Percentiles rank a stretch among this genome's conserved stretches.
Conservation (phyloP, 371 early-diverging fungal species). For the Coemansia sp. region DNA sequence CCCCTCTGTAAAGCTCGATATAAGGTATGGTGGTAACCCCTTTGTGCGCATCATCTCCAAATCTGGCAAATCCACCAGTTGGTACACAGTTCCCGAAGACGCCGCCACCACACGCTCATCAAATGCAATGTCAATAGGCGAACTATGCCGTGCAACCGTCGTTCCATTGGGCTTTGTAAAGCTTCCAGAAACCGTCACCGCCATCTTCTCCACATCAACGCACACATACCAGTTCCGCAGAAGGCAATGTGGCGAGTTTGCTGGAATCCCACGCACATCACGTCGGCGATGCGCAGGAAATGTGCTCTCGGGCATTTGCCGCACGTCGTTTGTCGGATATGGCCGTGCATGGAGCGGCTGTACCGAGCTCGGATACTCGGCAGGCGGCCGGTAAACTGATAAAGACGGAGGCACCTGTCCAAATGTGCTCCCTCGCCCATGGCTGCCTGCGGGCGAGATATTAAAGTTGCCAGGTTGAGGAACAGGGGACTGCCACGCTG, state of each 20-base stretch:
- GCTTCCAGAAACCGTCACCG: constrained; percentile 26
- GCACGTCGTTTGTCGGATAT: constrained; percentile 5
- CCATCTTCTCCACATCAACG: constrained; percentile 16
- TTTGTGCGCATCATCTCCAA: constrained; percentile 26
- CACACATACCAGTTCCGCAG: constrained; percentile 21
- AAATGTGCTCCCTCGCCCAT: neutral
- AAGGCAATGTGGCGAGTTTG: constrained; percentile 7
- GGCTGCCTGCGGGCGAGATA: constrained; percentile 3
- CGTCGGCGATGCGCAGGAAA: constrained; percentile 18
- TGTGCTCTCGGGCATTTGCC: constrained; percentile 34
- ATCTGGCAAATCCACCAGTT: constrained; percentile 24
- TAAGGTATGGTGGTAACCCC: constrained; percentile 32
- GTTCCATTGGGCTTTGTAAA: constrained; percentile 21
- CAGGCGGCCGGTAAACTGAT: constrained; percentile 13
- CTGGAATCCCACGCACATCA: neutral
- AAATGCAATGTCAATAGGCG: constrained; percentile 17
- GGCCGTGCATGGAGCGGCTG: constrained; percentile 28
- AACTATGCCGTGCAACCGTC: constrained; percentile 26
- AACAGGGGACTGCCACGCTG: constrained; percentile 18
- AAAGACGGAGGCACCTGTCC: constrained; percentile 6
- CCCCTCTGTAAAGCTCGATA: constrained; percentile 25
- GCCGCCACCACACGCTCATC: constrained; percentile 19
- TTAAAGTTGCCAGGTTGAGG: neutral
- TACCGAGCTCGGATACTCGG: constrained; percentile 37
- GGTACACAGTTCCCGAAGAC: constrained; percentile 20